A percentile compares a stretch with the other conserved stretches of the same genome.
Evolutionary conservation across 441 rosid genomes (phyloP).

Genomic region (Populus hybrid): DNA sequence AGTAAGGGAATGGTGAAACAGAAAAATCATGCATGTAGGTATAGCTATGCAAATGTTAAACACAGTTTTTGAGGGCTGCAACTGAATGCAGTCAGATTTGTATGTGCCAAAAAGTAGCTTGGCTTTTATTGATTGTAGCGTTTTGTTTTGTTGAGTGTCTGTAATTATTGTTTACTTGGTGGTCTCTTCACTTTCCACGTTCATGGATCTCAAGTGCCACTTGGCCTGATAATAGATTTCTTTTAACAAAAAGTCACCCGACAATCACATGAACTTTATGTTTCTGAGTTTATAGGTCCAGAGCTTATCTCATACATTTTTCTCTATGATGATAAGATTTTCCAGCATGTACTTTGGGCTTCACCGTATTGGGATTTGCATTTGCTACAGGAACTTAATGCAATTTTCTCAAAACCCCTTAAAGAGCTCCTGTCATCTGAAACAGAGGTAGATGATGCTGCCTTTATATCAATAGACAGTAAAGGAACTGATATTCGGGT

Average conservation of each 20-base stretch:
- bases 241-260: neutral
- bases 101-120: neutral
- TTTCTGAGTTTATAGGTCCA: neutral
- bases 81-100: neutral
- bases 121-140: neutral
- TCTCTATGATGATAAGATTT: neutral
- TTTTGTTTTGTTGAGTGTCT: neutral
- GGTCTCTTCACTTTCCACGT: neutral
- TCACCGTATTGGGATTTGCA: conserved; percentile 4
- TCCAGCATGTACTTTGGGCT: neutral
- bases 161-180: neutral
- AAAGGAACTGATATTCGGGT: conserved; percentile 86
- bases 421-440: conserved; percentile 60
- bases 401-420: conserved; percentile 74
- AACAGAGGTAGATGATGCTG: conserved; percentile 84
- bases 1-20: neutral
- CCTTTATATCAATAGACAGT: conserved; percentile 92
- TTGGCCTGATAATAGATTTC: neutral
- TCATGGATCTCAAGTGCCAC: neutral
- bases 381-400: conserved; percentile 67
- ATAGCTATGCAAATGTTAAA: neutral
- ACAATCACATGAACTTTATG: neutral
- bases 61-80: neutral
- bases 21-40: neutral
- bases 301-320: neutral